phyloP scores from a whole-genome alignment of 2,329 filamentous ascomycete genomes.

The Pseudocercospora fuligena region DNA sequence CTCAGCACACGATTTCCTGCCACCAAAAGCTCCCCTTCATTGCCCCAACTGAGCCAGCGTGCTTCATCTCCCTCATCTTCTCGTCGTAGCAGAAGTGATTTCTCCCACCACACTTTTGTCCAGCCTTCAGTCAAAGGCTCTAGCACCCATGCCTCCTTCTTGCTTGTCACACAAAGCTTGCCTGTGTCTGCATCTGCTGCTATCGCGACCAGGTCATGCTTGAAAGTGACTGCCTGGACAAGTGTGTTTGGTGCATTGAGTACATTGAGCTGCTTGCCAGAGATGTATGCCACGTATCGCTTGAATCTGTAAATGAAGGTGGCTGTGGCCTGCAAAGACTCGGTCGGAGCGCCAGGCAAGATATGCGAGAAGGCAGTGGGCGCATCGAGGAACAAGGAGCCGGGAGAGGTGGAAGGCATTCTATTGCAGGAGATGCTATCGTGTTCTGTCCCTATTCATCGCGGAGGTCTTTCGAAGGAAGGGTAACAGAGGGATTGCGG shows the following conservation, averaged over 20 bases:
- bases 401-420: constrained; percentile 41
- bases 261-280: constrained; percentile 84
- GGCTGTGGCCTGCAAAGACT: constrained; percentile 76
- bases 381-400: constrained; percentile 15
- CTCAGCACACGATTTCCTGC: constrained; percentile 69
- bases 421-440: constrained; percentile 24
- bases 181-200: constrained; percentile 80
- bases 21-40: constrained; percentile 80
- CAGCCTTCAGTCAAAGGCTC: constrained; percentile 74
- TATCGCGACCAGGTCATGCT: constrained; percentile 72
- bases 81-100: constrained; percentile 63
- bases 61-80: constrained; percentile 54
- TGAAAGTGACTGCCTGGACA: constrained; percentile 73
- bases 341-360: constrained; percentile 77
- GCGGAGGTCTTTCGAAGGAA: neutral
- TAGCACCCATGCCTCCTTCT: constrained; percentile 73
- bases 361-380: constrained; percentile 49
- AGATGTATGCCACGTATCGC: constrained; percentile 83
- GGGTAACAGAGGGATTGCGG: neutral
- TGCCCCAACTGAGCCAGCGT: constrained; percentile 81
- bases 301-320: constrained; percentile 74
- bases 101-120: constrained; percentile 73
- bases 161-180: constrained; percentile 79
- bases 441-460: constrained; percentile 3
- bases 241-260: constrained; percentile 75